Conservation (phyloP, 441 rosid species). For the Corymbia calophylla region DNA sequence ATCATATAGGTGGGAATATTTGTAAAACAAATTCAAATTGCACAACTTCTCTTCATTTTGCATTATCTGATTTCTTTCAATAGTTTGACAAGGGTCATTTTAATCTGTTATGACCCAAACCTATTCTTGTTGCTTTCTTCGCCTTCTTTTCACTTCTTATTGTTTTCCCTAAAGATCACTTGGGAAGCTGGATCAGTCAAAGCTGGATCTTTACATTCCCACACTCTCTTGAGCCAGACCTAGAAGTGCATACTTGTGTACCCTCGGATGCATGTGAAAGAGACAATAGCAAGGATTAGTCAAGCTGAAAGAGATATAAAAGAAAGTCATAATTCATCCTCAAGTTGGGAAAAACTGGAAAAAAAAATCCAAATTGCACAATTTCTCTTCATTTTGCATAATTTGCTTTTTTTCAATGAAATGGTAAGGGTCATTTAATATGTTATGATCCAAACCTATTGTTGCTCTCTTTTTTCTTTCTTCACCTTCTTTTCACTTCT, state of each 20-base stretch:
- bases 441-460: not conserved
- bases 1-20: not conserved
- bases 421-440: not conserved
- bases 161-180: not conserved
- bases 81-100: not conserved
- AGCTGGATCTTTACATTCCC: not conserved
- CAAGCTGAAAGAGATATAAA: not conserved
- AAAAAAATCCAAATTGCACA: not conserved
- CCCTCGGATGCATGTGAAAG: not conserved
- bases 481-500: not conserved
- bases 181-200: too few species aligned
- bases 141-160: not conserved
- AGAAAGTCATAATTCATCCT: not conserved
- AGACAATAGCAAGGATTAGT: not conserved
- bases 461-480: not conserved
- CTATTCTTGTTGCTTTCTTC: not conserved
- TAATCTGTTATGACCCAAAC: not conserved
- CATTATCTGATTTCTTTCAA: not conserved
- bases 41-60: not conserved
- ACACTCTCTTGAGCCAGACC: not conserved
- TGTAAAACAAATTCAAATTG: not conserved
- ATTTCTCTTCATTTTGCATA: not conserved
- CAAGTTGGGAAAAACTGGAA: not conserved
- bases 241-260: not conserved
- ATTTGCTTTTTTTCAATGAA: not conserved